phyloP scores from a whole-genome alignment of 2,329 filamentous ascomycete genomes.

The Aspergillus quadrilineatus region DNA sequence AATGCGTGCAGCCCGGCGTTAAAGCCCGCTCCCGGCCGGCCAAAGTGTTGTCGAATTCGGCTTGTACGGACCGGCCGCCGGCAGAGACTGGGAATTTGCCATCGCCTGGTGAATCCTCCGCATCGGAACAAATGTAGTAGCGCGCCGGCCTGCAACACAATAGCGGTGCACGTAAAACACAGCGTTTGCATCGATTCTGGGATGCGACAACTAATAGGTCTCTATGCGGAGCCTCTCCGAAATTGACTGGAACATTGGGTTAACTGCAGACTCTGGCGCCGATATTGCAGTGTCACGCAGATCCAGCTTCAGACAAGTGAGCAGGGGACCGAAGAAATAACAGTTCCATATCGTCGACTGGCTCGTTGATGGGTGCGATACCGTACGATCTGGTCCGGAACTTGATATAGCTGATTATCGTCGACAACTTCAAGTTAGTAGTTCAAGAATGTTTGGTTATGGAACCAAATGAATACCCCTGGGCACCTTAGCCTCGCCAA shows the following conservation, averaged over 20 bases:
- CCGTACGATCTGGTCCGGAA: neutral
- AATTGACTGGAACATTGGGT: constrained; percentile 22
- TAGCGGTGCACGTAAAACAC: constrained; percentile 3
- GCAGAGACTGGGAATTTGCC: constrained; percentile 25
- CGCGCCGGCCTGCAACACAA: constrained; percentile 20
- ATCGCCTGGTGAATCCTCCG: constrained; percentile 16
- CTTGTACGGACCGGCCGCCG: constrained; percentile 26
- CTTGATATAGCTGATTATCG: neutral
- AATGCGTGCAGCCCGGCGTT: constrained; percentile 20
- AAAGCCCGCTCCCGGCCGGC: constrained; percentile 16
- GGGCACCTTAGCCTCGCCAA: constrained; percentile 23
- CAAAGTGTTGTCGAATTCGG: constrained; percentile 17
- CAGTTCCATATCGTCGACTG: neutral
- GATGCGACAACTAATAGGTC: constrained; percentile 21
- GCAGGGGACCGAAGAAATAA: neutral
- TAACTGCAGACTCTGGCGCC: neutral
- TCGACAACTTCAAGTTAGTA: neutral
- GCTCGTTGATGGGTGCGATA: neutral
- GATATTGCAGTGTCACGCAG: neutral
- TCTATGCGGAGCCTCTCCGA: constrained; percentile 25
- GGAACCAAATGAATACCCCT: constrained; percentile 20
- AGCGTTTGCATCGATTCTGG: neutral
- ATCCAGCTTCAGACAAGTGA: neutral
- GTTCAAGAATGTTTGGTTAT: constrained; percentile 9
- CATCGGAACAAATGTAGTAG: constrained; percentile 23